Base-by-base conservation (phyloP, 495 filamentous ascomycete species). In the Penicillium antarcticum region DNA sequence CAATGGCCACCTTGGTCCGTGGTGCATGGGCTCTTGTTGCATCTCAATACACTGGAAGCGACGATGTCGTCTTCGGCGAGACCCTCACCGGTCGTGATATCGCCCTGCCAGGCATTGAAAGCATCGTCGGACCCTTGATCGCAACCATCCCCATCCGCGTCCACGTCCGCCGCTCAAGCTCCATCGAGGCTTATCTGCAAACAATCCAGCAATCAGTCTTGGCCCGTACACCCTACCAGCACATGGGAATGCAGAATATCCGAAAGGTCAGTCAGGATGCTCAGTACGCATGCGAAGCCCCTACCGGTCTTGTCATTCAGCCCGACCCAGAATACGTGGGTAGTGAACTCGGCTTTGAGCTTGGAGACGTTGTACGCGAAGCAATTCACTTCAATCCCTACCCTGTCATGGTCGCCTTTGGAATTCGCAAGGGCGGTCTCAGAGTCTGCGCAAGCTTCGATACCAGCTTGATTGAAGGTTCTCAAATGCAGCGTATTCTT, bases 181-280 rank as follows among this genome's bases (percentile, higher is more conserved):
- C 65, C 5, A 61, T 74, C 3, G 59, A 61, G 0, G 48, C 61
- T 4, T 75, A 61, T 14, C 60, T 78, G 4, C 71, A 76, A 29
- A 40, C 63, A 0, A 68, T 89, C 2, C 81, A 87, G 40, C 69
- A 80, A 33, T 65, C 75, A 12, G 71, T 77, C 18, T 61, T 81
- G 16, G 68, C 69, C 1, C 75, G 78, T 1, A 80, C 83, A 5
- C 74, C 81, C 0, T 82, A 83, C 59, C 80, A 91, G 63, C 84
- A 88, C 41, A 74, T 80, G 59, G 87, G 87, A 6, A 72, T 91
- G 62, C 83, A 87, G 62, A 77, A 86, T 45, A 91, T 91, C 51
- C 72, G 80, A 48, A 72, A 74, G 17, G 70, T 88, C 32, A 82
- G 79, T 56, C 56, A 69, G 0, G 85, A 88, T 54, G 80, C 86